phyloP scores from a whole-genome alignment of 1,284 basidiomycete species.

The Fomitiporia mediterranea region DNA sequence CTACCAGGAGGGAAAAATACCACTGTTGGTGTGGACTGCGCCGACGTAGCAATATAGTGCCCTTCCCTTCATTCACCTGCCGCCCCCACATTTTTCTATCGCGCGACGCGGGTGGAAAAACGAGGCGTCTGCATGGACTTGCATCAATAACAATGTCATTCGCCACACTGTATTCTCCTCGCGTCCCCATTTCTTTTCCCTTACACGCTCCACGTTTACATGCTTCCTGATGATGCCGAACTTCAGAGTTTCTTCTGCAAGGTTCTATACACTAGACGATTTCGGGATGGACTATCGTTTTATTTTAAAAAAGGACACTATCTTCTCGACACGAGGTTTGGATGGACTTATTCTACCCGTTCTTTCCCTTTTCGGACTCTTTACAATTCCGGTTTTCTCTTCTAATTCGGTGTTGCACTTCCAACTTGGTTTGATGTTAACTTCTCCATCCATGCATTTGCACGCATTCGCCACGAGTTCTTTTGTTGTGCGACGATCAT shows the following conservation, averaged over 20 bases:
- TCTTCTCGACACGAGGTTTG: no score
- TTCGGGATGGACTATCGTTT: no score
- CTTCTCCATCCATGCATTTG: no score
- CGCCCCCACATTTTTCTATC: not conserved
- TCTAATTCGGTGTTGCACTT: no score
- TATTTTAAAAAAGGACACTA: no score
- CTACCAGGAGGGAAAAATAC: not conserved
- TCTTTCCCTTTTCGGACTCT: no score
- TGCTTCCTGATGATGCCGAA: not conserved
- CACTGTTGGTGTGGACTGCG: conserved; percentile 15
- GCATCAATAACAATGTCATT: no score
- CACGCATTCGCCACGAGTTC: no score
- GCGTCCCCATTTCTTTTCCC: not conserved
- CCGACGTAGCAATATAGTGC: conserved; percentile 10
- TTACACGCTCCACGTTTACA: not conserved
- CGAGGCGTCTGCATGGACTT: not conserved
- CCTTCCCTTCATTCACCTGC: not conserved
- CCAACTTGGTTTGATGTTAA: no score
- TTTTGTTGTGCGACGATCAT: no score
- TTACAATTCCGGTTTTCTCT: no score
- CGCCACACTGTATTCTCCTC: not conserved
- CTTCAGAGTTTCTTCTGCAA: not conserved
- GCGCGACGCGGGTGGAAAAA: not conserved
- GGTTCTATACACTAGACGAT: not conserved
- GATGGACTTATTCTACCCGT: no score